phyloP scores from a whole-genome alignment of 768 basidiomycete genomes.

The Auricularia heimuer region DNA sequence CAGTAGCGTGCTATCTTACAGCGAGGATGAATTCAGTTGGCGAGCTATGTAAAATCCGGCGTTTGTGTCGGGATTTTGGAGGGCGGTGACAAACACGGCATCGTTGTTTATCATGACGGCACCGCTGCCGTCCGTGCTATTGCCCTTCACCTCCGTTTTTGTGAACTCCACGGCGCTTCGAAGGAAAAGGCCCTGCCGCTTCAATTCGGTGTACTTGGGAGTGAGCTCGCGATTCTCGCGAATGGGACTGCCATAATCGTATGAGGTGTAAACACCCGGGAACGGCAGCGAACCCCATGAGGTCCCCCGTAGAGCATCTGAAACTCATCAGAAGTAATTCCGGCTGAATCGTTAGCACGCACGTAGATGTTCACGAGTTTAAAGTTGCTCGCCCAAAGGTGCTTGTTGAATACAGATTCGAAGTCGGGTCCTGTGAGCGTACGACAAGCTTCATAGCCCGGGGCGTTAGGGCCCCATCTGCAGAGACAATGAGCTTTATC shows the following conservation, averaged over 20 bases:
- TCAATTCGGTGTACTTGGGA: slow-evolving; percentile 66
- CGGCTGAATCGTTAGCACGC: slow-evolving; percentile 17
- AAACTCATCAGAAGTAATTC: neutral
- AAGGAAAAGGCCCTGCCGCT: slow-evolving; percentile 67
- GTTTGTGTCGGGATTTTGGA: slow-evolving; percentile 58
- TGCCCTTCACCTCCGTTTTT: slow-evolving; percentile 67
- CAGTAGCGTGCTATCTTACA: slow-evolving; percentile 3
- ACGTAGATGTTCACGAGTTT: slow-evolving; percentile 82
- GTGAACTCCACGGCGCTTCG: slow-evolving; percentile 70
- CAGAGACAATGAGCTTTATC: neutral
- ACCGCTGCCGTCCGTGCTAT: slow-evolving; percentile 38
- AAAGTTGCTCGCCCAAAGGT: slow-evolving; percentile 72
- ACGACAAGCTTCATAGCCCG: neutral
- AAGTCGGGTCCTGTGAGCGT: slow-evolving; percentile 42
- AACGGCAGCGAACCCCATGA: slow-evolving; percentile 78
- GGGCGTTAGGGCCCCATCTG: slow-evolving; percentile 25
- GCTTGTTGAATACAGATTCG: slow-evolving; percentile 67
- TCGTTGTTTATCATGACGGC: slow-evolving; percentile 32
- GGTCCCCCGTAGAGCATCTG: slow-evolving; percentile 42
- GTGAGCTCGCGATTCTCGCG: slow-evolving; percentile 54
- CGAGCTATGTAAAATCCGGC: slow-evolving; percentile 63
- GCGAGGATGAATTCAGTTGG: slow-evolving; percentile 47
- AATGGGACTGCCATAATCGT: slow-evolving; percentile 58
- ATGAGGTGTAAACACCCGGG: slow-evolving; percentile 37
- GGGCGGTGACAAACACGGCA: slow-evolving; percentile 46